Conservation (phyloP, 257 asterid genomes). For the Solanum megistacrolobum region DNA sequence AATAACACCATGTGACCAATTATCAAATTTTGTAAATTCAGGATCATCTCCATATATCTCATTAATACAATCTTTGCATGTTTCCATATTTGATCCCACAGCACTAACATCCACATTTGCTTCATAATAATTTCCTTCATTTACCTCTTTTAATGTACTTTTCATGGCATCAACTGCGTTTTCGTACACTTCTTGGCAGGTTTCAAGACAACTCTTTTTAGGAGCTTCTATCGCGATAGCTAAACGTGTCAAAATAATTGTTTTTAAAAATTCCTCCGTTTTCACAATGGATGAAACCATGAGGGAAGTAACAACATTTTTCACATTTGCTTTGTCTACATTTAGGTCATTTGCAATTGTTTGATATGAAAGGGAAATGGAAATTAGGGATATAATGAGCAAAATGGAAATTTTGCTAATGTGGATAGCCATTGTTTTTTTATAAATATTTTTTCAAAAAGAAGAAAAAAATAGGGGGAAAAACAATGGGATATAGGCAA, state of each 20-base stretch:
- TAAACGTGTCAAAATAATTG: slow-evolving; percentile 6
- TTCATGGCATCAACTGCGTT: slow-evolving; percentile 15
- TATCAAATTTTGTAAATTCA: background rate
- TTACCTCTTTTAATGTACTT: slow-evolving; percentile 14
- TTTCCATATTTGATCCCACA: background rate
- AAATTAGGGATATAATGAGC: background rate
- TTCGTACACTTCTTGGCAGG: slow-evolving; percentile 22
- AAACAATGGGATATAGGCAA: background rate
- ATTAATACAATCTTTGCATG: background rate
- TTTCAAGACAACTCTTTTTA: slow-evolving; percentile 7
- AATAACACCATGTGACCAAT: background rate
- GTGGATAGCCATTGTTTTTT: background rate
- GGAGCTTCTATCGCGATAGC: background rate
- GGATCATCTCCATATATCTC: background rate
- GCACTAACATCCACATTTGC: slow-evolving; percentile 28
- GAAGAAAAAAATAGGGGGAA: background rate
- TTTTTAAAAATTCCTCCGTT: slow-evolving; percentile 13
- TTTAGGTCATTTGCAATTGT: background rate
- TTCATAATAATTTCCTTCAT: slow-evolving; percentile 17
- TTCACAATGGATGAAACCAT: slow-evolving; percentile 15
- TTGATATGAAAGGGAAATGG: background rate
- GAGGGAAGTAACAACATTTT: background rate
- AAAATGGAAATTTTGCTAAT: background rate
- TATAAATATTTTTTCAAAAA: background rate
- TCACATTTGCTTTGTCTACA: background rate